These are phyloP conservation scores for Rubia balearica DNA, from an alignment of 305 asterid species.

Conservation along the genomic window DNA sequence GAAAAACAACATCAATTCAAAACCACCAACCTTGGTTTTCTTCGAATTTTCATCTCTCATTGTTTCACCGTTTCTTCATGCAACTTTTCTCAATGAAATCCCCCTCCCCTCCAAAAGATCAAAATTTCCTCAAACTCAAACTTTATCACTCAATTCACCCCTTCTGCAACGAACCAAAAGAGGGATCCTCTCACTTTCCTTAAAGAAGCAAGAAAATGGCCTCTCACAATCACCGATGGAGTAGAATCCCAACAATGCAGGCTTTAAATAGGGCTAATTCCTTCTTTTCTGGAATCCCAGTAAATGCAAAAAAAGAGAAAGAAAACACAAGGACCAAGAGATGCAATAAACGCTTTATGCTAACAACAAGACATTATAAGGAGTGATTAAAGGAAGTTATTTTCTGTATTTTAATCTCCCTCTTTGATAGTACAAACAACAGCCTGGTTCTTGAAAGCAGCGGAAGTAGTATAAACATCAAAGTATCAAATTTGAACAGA, in stretches of 20 bases:
- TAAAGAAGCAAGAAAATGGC: slow-evolving; percentile 10
- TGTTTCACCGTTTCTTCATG: slow-evolving; percentile 63
- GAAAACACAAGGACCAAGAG: slow-evolving; percentile 35
- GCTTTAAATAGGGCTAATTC: slow-evolving; percentile 16
- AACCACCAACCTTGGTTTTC: slow-evolving; percentile 66
- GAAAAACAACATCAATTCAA: slow-evolving; percentile 3
- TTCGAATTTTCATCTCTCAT: slow-evolving; percentile 80
- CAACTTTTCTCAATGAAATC: slow-evolving; percentile 27
- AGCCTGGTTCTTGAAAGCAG: slow-evolving; percentile 37
- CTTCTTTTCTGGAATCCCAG: slow-evolving; percentile 18
- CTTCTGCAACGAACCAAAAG: slow-evolving; percentile 11
- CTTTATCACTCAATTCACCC: slow-evolving; percentile 17
- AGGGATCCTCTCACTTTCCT: slow-evolving; percentile 20
- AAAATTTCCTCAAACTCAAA: slow-evolving; percentile 17
- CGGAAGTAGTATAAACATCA: slow-evolving; percentile 31
- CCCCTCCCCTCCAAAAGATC: slow-evolving; percentile 24
- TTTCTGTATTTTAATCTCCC: neutral
- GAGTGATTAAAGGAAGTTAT: slow-evolving; percentile 23
- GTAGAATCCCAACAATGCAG: slow-evolving; percentile 20
- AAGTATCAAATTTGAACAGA: slow-evolving; percentile 60
- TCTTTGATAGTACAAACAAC: slow-evolving; percentile 26
- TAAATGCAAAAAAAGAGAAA: slow-evolving; percentile 17
- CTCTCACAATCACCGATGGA: slow-evolving; percentile 10
- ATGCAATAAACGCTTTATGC: slow-evolving; percentile 49
- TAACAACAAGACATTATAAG: slow-evolving; percentile 58